phyloP scores from a whole-genome alignment of 371 early-diverging fungal genomes.

The Apophysomyces ossiformis region DNA sequence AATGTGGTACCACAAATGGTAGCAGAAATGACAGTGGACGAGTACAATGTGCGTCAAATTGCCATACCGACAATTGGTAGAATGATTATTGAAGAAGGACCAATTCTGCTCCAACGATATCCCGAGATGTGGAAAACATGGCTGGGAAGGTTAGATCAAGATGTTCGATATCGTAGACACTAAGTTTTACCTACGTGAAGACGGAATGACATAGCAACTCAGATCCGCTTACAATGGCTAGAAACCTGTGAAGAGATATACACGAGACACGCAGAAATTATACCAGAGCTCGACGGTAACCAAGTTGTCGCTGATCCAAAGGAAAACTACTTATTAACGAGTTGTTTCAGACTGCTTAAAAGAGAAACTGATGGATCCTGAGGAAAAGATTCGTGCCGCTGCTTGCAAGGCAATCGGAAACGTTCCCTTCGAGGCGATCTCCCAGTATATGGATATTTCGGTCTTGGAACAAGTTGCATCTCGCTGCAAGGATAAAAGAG shows the following conservation, averaged over 20 bases:
- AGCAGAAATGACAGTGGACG: constrained; percentile 87
- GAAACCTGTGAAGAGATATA: constrained; percentile 68
- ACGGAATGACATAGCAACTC: constrained; percentile 73
- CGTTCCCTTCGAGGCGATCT: constrained; percentile 60
- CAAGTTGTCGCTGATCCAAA: constrained; percentile 10
- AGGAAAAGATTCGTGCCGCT: constrained; percentile 89
- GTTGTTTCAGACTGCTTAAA: constrained; percentile 55
- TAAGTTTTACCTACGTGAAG: constrained; percentile 32
- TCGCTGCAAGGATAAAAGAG: constrained; percentile 90
- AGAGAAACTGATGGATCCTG: constrained; percentile 85
- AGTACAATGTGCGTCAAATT: constrained; percentile 74
- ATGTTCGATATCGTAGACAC: neutral
- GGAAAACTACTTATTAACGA: neutral
- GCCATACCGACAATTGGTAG: constrained; percentile 83
- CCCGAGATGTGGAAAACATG: constrained; percentile 89
- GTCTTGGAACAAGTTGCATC: constrained; percentile 70
- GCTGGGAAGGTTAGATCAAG: constrained; percentile 67
- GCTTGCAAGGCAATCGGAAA: constrained; percentile 72
- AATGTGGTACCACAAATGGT: constrained; percentile 95
- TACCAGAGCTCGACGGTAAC: constrained; percentile 71
- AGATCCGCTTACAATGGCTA: constrained; percentile 79
- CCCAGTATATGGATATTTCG: constrained; percentile 58
- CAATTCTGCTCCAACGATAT: constrained; percentile 73
- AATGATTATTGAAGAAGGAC: constrained; percentile 81
- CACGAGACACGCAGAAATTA: constrained; percentile 68